Conservation (phyloP, 2,329 filamentous ascomycete species). For the Phyllosticta citriasiana region DNA sequence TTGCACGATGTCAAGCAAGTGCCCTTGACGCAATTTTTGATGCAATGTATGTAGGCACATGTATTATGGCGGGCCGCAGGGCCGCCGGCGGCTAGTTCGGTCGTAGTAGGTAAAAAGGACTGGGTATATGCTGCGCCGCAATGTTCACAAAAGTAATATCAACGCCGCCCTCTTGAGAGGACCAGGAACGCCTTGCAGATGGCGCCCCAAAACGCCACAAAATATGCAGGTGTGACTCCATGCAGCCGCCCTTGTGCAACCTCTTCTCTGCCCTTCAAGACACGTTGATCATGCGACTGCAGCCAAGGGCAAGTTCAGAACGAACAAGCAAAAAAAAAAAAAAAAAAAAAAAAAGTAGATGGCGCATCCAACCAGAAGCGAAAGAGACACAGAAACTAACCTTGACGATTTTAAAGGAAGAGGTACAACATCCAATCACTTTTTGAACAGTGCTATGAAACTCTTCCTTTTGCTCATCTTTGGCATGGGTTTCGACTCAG, state of each 20-base stretch:
- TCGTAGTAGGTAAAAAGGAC: constrained; percentile 4
- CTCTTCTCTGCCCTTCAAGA: background rate
- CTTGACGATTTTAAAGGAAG: background rate
- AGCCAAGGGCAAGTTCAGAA: background rate
- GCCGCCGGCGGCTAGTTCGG: background rate
- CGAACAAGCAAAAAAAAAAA: background rate
- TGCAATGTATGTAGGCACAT: background rate
- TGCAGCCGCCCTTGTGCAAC: constrained; percentile 7
- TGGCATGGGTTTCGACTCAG: constrained; percentile 21
- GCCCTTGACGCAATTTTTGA: background rate
- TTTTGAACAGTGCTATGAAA: constrained; percentile 35
- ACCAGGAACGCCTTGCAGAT: background rate
- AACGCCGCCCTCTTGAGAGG: constrained; percentile 1
- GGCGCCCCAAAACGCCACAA: constrained; percentile 2
- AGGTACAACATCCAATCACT: constrained; percentile 12
- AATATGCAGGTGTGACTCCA: background rate
- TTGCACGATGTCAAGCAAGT: background rate
- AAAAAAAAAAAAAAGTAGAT: background rate
- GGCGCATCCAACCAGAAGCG: background rate
- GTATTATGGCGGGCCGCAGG: background rate
- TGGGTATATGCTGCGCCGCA: constrained; percentile 9
- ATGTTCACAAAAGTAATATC: constrained; percentile 7
- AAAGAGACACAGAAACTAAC: background rate
- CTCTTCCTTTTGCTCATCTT: constrained; percentile 38
- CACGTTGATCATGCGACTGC: background rate